These are phyloP conservation scores for Cytospora mali DNA, from an alignment of 2,329 filamentous ascomycete species.

Conservation along the genomic window DNA sequence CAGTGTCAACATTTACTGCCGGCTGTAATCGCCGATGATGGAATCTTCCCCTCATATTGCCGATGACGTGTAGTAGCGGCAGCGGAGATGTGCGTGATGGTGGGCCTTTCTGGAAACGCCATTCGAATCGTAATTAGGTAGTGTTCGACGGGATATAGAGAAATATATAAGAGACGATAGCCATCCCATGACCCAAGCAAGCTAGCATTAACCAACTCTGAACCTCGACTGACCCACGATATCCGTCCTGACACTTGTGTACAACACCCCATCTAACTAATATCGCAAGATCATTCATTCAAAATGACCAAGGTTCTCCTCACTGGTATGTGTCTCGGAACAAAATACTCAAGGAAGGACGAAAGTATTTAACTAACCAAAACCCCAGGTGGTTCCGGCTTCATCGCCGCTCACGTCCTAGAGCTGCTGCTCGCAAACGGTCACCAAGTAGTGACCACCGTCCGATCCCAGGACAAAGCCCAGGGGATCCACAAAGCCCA, in stretches of 20 bases:
- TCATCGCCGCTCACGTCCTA: slow-evolving; percentile 58
- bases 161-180: not conserved
- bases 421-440: slow-evolving; percentile 55
- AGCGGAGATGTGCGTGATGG: not conserved
- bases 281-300: not conserved
- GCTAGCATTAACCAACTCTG: not conserved
- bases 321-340: slow-evolving; percentile 42
- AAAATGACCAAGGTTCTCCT: slow-evolving; percentile 52
- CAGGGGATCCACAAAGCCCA: slow-evolving; percentile 53
- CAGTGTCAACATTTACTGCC: not conserved
- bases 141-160: not conserved
- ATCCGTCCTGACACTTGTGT: too few species aligned
- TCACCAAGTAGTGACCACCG: slow-evolving; percentile 58
- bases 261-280: not conserved
- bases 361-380: not conserved
- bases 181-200: not conserved
- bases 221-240: not conserved
- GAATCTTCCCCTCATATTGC: slow-evolving; percentile 1
- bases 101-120: not conserved
- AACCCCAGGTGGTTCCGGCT: slow-evolving; percentile 52
- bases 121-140: not conserved
- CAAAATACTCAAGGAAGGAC: not conserved
- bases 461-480: slow-evolving; percentile 58
- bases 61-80: slow-evolving; percentile 16
- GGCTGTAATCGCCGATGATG: slow-evolving; percentile 15